A percentile compares a stretch with the other conserved stretches of the same genome.
phyloP scores from a whole-genome alignment of 2,329 filamentous ascomycete species.

The Tricladium varicosporioides region DNA sequence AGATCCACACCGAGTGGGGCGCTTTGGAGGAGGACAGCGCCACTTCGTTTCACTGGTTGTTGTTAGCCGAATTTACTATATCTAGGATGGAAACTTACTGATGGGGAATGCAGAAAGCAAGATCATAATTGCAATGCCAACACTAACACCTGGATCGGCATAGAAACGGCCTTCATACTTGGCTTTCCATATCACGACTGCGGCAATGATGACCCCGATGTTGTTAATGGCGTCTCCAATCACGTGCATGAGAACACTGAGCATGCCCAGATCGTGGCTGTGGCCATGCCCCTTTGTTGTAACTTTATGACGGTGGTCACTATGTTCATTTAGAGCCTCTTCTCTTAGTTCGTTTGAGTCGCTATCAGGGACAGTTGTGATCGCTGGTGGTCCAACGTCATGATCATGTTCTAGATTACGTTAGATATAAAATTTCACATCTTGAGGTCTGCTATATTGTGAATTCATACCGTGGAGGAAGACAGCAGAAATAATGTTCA shows the following conservation, averaged over 20 bases:
- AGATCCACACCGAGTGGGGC: slow-evolving; percentile 59
- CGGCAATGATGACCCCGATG: slow-evolving; percentile 69
- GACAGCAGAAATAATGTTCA: slow-evolving; percentile 65
- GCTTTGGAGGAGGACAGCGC: slow-evolving; percentile 66
- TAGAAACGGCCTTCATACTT: slow-evolving; percentile 60
- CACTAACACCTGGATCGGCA: slow-evolving; percentile 66
- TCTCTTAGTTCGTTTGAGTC: neutral
- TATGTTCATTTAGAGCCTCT: slow-evolving; percentile 34
- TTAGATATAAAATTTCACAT: slow-evolving; percentile 67
- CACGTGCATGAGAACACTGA: slow-evolving; percentile 69
- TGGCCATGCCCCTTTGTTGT: slow-evolving; percentile 32
- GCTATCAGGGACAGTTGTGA: neutral
- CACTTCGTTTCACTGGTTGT: slow-evolving; percentile 51
- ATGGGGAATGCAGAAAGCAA: slow-evolving; percentile 62
- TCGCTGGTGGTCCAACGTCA: slow-evolving; percentile 20
- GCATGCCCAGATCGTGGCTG: slow-evolving; percentile 64
- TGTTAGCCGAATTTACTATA: neutral
- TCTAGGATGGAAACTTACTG: slow-evolving; percentile 12
- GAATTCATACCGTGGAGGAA: slow-evolving; percentile 59
- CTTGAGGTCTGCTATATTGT: slow-evolving; percentile 46
- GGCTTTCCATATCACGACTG: slow-evolving; percentile 66
- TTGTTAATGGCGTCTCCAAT: slow-evolving; percentile 75
- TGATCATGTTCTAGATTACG: slow-evolving; percentile 30
- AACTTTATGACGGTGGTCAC: slow-evolving; percentile 48
- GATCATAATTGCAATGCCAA: slow-evolving; percentile 73